A percentile compares a stretch with the other conserved stretches of the same genome.
Evolutionary conservation across 1,139 yeast genomes (phyloP).

Genomic region (Yamadazyma siamensis): DNA sequence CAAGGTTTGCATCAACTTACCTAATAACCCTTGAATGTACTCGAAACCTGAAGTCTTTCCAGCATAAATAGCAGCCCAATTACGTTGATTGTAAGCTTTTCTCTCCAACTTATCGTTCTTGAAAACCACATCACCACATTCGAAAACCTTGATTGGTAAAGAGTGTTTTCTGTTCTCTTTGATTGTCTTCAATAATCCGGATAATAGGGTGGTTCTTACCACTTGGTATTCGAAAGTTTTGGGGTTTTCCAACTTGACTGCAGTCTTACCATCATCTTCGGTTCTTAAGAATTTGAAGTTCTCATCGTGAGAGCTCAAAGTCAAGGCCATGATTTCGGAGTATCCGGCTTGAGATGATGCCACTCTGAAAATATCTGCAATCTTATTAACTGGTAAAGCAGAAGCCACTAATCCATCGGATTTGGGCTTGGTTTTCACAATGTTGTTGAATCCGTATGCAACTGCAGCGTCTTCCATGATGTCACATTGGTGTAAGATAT

Average conservation of each 20-base stretch:
- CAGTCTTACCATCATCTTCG: constrained; percentile 69
- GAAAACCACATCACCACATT: constrained; percentile 90
- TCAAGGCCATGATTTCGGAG: constrained; percentile 93
- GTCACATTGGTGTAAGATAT: constrained; percentile 95
- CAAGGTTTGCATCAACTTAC: constrained; percentile 94
- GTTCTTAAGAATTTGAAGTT: constrained; percentile 82
- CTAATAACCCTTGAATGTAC: constrained; percentile 88
- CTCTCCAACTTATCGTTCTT: constrained; percentile 80
- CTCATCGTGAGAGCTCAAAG: constrained; percentile 95
- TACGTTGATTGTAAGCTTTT: constrained; percentile 87
- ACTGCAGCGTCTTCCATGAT: constrained; percentile 98
- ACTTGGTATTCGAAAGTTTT: constrained; percentile 97
- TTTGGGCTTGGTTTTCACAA: constrained; percentile 77
- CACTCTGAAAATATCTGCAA: constrained; percentile 83
- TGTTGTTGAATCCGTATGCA: constrained; percentile 91
- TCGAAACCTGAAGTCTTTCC: constrained; percentile 97
- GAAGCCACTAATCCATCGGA: constrained; percentile 80
- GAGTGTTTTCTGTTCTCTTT: constrained; percentile 96
- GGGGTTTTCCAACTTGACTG: constrained; percentile 92
- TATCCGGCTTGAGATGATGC: constrained; percentile 96
- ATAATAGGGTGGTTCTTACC: constrained; percentile 89
- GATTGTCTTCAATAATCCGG: constrained; percentile 93
- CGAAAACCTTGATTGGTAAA: constrained; percentile 91
- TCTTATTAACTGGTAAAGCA: constrained; percentile 86
- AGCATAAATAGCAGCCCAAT: constrained; percentile 91